These are phyloP conservation scores for Hypericum androsaemum DNA, from an alignment of 345 rosid species.

Conservation along the genomic window DNA sequence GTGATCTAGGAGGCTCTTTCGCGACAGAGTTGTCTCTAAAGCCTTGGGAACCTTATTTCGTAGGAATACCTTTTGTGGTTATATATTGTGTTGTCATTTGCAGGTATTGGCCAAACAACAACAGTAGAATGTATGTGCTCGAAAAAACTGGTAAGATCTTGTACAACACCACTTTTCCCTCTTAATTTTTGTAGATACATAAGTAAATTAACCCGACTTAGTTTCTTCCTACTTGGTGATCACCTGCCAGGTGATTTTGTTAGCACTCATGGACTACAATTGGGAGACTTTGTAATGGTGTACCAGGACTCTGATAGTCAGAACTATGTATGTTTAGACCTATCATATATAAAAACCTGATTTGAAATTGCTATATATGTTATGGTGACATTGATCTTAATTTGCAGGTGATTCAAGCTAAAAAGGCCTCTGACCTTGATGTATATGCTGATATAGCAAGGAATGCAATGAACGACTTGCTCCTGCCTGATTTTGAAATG, in stretches of 20 bases:
- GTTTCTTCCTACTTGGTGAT: neutral
- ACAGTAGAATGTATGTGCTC: slow-evolving; percentile 90
- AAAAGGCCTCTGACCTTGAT: slow-evolving; percentile 60
- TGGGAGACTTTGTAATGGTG: slow-evolving; percentile 75
- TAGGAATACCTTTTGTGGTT: too few relatives aligned
- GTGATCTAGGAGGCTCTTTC: too few relatives aligned
- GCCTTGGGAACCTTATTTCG: too few relatives aligned
- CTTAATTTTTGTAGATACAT: neutral
- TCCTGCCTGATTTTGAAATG: slow-evolving; percentile 31
- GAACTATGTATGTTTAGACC: slow-evolving; percentile 48
- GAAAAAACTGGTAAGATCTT: slow-evolving; percentile 72
- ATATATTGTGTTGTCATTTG: neutral
- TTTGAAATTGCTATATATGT: neutral
- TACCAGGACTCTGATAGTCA: slow-evolving; percentile 51
- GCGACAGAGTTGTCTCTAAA: too few relatives aligned
- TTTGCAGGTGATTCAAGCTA: slow-evolving; percentile 75
- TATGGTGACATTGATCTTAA: neutral
- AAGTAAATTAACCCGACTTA: neutral
- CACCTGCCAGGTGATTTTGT: slow-evolving; percentile 68
- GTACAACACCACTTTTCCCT: neutral
- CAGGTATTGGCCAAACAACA: slow-evolving; percentile 99
- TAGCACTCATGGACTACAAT: slow-evolving; percentile 59
- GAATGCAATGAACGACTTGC: slow-evolving; percentile 38
- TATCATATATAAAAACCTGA: neutral
- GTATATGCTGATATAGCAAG: slow-evolving; percentile 44